Evolutionary conservation across 75 land plant genomes (phyloP).

Genomic region (Ceratopteris richardii): DNA sequence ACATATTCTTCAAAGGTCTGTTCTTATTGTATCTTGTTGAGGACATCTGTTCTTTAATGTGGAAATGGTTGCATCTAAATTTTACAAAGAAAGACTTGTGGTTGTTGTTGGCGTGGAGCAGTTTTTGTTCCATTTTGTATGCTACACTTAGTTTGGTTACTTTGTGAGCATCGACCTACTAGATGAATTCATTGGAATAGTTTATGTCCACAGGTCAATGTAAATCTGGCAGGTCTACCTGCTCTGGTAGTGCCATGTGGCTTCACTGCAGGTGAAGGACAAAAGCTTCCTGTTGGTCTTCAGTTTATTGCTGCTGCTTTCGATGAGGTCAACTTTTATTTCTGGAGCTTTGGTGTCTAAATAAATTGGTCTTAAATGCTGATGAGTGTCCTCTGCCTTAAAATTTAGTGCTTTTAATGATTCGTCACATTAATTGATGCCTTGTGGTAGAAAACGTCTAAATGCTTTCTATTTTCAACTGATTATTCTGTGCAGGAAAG

Average conservation of each 20-base stretch:
- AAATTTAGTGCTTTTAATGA: background rate
- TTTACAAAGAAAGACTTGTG: no score
- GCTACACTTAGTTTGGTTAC: no score
- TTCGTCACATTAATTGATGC: background rate
- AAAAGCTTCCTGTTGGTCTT: slow-evolving; percentile 75
- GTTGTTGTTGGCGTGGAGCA: no score
- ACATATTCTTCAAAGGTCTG: no score
- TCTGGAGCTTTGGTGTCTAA: background rate
- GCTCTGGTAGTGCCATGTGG: slow-evolving; percentile 93
- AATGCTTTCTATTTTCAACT: background rate
- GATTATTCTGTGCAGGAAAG: slow-evolving; percentile 39
- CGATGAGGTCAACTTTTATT: slow-evolving; percentile 50
- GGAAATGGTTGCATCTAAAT: no score
- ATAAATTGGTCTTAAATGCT: background rate
- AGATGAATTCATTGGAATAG: no score
- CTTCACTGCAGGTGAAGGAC: slow-evolving; percentile 44
- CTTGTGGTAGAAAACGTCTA: background rate
- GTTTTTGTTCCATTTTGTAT: no score
- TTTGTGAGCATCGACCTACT: no score
- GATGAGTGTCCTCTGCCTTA: background rate
- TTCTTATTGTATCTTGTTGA: no score
- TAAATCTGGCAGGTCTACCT: slow-evolving; percentile 92
- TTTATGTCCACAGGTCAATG: slow-evolving; percentile 63
- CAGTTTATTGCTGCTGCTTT: slow-evolving; percentile 85
- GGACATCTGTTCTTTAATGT: no score